Base-by-base conservation (phyloP, 192 early-diverging fungal species). In the Dimargaris cristalligena region DNA sequence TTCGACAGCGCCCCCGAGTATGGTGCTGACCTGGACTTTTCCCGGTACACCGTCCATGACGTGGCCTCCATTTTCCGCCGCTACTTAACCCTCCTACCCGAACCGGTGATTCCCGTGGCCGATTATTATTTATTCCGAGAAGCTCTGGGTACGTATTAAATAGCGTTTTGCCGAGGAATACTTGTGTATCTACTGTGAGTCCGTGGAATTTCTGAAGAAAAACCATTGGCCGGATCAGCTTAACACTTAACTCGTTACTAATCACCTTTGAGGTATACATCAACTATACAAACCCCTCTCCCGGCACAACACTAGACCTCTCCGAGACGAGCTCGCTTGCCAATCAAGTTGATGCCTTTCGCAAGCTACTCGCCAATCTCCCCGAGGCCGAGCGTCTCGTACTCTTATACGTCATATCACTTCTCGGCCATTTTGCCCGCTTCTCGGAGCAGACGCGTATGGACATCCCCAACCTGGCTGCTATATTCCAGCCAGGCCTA, bases 401-500 rank as follows among this genome's bases (percentile, higher is more conserved):
- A 25, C 65, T 89, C 8, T 73, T 89, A 52, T 86, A 83, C 56
- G 72, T 86, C 44, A 65, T 89, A 11, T 80, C 85, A 58, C 65
- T 86, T 29, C 69, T 89, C 30, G 62, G 65, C 3, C 56, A 62
- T 34, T 76, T 76, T 65, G 61, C 74, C 3, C 28, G 46, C 4
- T 60, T 60, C 46, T 61, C 77, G 34, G 65, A 61, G 25, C 70
- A 72, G 16, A 89, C 80, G 22, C 69, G 76, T 34, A 89, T 89
- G 87, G 78, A 80, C 46, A 67, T 80, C 22, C 75, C 78, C 11
- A 89, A 89, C 60, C 65, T 89, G 55, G 87, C 87, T 4, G 80
- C 84, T 3, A 81, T 89, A 20, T 75, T 89, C 62, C 79, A 81
- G 58, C 84, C 84, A 1, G 82, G 84, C n/a, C 64, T 89, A 41